Base-by-base conservation (phyloP, 331 rosid genomes). In the Acacia pycnantha region DNA sequence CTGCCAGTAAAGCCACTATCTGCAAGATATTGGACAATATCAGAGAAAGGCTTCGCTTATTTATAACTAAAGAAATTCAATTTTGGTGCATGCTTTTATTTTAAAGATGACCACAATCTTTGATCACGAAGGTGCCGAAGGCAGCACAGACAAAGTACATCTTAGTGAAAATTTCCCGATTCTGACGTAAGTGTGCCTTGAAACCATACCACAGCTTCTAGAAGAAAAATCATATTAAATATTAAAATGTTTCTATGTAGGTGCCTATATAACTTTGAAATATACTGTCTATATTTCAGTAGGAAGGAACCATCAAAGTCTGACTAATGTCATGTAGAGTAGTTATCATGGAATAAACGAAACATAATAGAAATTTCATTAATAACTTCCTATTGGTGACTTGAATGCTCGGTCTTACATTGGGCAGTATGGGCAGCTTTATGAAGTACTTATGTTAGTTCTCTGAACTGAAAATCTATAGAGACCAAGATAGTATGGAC, bases 1-100 rank as follows among this genome's bases (percentile, higher is more conserved):
- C 97, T 15, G 94, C 93, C 87, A 91, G 74, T 46, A 88, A 82
- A 61, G 92, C 91, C 80, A 93, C 84, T 77, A 91, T 91, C 97
- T 93, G 87, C 90, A 80, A 78, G 43, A 74, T 65, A 66, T 58
- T 71, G 33, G 62, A 14, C 47, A 14, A 50, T 56, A 56, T 59
- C 35, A 56, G 8, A 43, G 14, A 73, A 71, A 47, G n/a, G 22
- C 26, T 48, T 14, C 0, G 37, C 40, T 37, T n/a, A 76, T 61
- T 69, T 47, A 58, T 43, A 76, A 59, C 24, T 0, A 74, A 40
- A 68, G 22, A 50, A 53, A 46, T 33, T 74, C 66, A 56, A 74
- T 24, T 48, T 77, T 47, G 47, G 79, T 31, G 9, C n/a, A 56
- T 67, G 64, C 26, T 72, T 27, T 72, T 26, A 22, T 7, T 31